phyloP scores from a whole-genome alignment of 2,329 filamentous ascomycete species.

The Penicillium sp. region DNA sequence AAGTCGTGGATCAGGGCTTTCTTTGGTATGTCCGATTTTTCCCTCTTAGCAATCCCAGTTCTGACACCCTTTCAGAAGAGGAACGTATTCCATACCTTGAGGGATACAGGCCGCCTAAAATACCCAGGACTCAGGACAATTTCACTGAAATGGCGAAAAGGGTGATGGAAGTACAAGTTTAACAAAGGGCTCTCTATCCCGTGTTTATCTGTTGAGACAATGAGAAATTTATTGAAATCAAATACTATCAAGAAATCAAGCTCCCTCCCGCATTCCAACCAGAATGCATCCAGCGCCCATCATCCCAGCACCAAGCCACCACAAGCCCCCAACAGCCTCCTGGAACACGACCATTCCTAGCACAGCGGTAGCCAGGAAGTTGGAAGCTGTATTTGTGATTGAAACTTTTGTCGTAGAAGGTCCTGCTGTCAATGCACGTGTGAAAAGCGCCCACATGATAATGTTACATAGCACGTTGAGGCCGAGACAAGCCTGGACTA shows the following conservation, averaged over 20 bases:
- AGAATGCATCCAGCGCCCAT: constrained; percentile 64
- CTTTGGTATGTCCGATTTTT: neutral
- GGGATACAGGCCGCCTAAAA: neutral
- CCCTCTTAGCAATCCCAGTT: neutral
- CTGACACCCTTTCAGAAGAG: neutral
- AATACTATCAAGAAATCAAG: constrained; percentile 5
- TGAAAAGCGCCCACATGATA: constrained; percentile 67
- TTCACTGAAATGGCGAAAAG: neutral
- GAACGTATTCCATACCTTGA: neutral
- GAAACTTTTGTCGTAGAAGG: constrained; percentile 63
- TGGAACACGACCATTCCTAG: constrained; percentile 60
- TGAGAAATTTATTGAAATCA: neutral
- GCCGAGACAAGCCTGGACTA: constrained; percentile 56
- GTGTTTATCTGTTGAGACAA: neutral
- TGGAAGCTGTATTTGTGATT: constrained; percentile 65
- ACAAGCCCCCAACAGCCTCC: constrained; percentile 57
- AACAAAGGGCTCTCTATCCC: neutral
- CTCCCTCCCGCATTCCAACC: constrained; percentile 60
- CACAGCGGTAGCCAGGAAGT: constrained; percentile 64
- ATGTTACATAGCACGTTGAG: constrained; percentile 64
- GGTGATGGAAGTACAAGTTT: neutral
- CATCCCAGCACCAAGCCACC: constrained; percentile 63
- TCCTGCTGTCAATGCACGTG: constrained; percentile 60
- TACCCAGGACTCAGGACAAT: neutral
- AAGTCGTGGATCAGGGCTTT: neutral